Evolutionary conservation across 2,329 filamentous ascomycete genomes (phyloP), one percentile per base, ranked within the genome.

Genomic region (Colletotrichum incanum): DNA sequence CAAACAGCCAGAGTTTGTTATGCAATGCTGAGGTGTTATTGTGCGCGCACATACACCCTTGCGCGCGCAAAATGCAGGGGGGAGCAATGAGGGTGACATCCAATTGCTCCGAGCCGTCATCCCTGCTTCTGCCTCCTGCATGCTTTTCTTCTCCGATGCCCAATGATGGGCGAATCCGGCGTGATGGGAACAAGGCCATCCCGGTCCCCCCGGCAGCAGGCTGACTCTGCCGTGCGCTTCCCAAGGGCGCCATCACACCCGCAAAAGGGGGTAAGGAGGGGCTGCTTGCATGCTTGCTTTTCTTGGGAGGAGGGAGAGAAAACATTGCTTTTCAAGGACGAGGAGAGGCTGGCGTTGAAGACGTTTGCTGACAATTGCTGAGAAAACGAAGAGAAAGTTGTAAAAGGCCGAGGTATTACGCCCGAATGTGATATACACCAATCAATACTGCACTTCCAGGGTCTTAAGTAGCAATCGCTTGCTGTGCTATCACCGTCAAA

Each of bases 71-170:
- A 4, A 47, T 34, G 62, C 62, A 65, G 52, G 49, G 49, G 49
- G 49, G 49, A 26, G 26, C 49, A 28, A 5, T 14, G 23, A 28
- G 41, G 61, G 67, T 52, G 52, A 26, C 68, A 37, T 62, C 50
- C 67, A 70, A 70, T 65, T 54, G 34, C 67, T 47, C 61, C 61
- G 54, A 65, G 52, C 61, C 65, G 45, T 7, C 37, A 72, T 49
- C 70, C 70, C 45, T 70, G 59, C 59, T 37, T 20, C 47, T 58
- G 23, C 31, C 45, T 31, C 45, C 56, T 58, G 60, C 31, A 58
- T 41, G 56, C 64, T 45, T 41, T 14, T n/a, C 28, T 34, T 37
- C 16, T 23, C 23, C 28, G 8, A n/a, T 9, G 39, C 20, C 67
- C 71, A 73, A 73, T 66, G 34, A 47, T 6, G 28, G n/a, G 1